Evolutionary conservation across 1,284 basidiomycete genomes (phyloP).

Genomic region (Agroathelia rolfsii): DNA sequence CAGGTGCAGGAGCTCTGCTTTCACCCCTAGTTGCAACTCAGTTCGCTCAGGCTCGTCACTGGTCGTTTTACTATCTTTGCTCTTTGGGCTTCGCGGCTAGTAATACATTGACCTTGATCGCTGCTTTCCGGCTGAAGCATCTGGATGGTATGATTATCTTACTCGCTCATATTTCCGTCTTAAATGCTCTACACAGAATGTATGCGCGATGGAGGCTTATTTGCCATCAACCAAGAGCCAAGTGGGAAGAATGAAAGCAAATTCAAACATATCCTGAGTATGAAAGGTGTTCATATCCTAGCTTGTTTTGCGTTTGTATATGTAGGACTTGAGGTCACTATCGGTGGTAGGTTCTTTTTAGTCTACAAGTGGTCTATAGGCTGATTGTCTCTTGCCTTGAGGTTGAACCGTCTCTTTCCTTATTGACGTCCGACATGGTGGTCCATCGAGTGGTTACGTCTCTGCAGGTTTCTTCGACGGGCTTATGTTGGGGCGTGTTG

Average conservation of each 20-base stretch:
- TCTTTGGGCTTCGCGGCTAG: slow-evolving; percentile 45
- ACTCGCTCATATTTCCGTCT: background rate
- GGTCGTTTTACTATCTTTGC: slow-evolving; percentile 54
- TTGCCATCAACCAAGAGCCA: too few relatives aligned
- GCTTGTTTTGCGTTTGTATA: slow-evolving; percentile 37
- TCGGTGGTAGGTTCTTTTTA: slow-evolving; percentile 28
- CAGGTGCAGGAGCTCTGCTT: slow-evolving; percentile 56
- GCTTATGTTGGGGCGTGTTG: slow-evolving; percentile 30
- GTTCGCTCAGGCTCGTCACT: slow-evolving; percentile 40
- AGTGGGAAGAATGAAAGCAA: slow-evolving; percentile 22
- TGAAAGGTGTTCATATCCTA: slow-evolving; percentile 29
- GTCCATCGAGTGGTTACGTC: slow-evolving; percentile 21
- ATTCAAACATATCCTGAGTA: slow-evolving; percentile 28
- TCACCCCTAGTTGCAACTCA: slow-evolving; percentile 62
- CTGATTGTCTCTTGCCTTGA: slow-evolving; percentile 15
- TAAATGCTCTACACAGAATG: slow-evolving; percentile 23
- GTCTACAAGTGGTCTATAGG: slow-evolving; percentile 31
- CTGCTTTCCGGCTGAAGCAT: slow-evolving; percentile 40
- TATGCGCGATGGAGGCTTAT: too few relatives aligned
- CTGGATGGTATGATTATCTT: slow-evolving; percentile 33
- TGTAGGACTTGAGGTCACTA: slow-evolving; percentile 37
- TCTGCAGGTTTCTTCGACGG: slow-evolving; percentile 26
- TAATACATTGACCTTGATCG: slow-evolving; percentile 33
- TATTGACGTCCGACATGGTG: slow-evolving; percentile 20
- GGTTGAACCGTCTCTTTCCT: slow-evolving; percentile 28